These are phyloP conservation scores for Penicillium subrubescens DNA, from an alignment of 495 filamentous ascomycete genomes.

Conservation along the genomic window DNA sequence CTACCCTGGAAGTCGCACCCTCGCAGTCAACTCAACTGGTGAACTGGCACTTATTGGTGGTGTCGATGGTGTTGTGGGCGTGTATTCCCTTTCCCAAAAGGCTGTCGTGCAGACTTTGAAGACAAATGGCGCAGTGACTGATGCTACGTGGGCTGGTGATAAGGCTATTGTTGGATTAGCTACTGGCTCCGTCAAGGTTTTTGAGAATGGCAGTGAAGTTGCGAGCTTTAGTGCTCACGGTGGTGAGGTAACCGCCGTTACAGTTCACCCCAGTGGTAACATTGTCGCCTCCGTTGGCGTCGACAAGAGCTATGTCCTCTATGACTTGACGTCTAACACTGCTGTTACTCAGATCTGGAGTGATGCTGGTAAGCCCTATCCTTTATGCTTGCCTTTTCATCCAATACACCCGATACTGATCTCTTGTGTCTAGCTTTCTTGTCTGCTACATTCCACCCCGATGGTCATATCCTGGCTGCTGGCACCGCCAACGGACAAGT, in stretches of 20 bases:
- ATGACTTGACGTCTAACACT: constrained; percentile 70
- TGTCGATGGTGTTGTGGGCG: constrained; percentile 70
- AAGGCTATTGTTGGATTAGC: constrained; percentile 71
- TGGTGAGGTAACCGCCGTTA: constrained; percentile 73
- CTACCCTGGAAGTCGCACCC: constrained; percentile 63
- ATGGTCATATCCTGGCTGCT: constrained; percentile 89
- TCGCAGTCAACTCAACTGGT: constrained; percentile 66
- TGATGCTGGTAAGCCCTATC: constrained; percentile 68
- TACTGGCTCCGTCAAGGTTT: constrained; percentile 77
- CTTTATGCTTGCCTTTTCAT: not conserved
- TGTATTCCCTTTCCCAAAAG: constrained; percentile 77
- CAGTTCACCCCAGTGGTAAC: constrained; percentile 81
- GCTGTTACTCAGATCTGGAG: constrained; percentile 76
- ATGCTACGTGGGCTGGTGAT: constrained; percentile 74
- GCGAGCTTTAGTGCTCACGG: constrained; percentile 75
- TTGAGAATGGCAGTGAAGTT: constrained; percentile 65
- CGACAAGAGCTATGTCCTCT: constrained; percentile 92
- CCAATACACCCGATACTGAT: constrained; percentile 9
- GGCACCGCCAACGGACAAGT: constrained; percentile 76
- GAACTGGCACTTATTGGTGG: constrained; percentile 80
- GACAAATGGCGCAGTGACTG: constrained; percentile 70
- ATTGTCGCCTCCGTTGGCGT: constrained; percentile 85
- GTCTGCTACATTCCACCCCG: constrained; percentile 86
- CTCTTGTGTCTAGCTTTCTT: constrained; percentile 62
- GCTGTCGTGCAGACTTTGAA: constrained; percentile 67